Evolutionary conservation across 805 yeast species (phyloP), one percentile per base, ranked within the genome.

Genomic region (Saturnispora mendoncae): DNA sequence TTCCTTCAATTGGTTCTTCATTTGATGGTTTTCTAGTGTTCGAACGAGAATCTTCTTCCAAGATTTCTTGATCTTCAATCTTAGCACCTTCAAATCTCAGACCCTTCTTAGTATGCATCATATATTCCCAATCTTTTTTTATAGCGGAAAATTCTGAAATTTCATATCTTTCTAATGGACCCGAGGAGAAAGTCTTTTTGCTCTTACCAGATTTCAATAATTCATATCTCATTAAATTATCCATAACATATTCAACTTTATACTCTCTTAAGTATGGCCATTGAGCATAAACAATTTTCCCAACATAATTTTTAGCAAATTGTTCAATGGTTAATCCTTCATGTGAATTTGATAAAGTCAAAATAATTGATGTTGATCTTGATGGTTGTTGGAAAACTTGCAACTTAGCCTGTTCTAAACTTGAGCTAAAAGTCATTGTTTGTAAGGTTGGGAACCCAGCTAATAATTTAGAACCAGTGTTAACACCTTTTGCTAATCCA

Each of bases 231-330:
- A 59, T 62, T 14, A 66, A 59, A 12, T 69, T 72, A 56, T 83
- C 88, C 27, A 69, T 57, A 4, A 90, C 73, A 18, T 71, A 69
- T 10, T 77, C 66, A 31, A 90, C 77, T 53, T 73, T 76, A 8
- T 87, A 81, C 62, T 90, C 97, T 51, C 78, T 72, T 49, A 92
- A 66, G 54, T 76, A 84, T n/a, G 99, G 99, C 90, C 95, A 92
- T 51, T 80, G 76, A 10, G 84, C 74, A 56, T 78, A 88, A 2
- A 84, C 81, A 38, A 76, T 61, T 43, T 76, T 69, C 35, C 77
- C 79, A 41, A 82, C 51, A 42, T 71, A 75, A 52, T 77, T 71
- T 43, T 74, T 71, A 19, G 86, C 80, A 52, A 85, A 69, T 46
- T 81, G 84, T 38, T 75, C 79, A 23, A 75, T 61, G 4, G 81